These are phyloP conservation scores for Prunus mume DNA, from an alignment of 306 rosid genomes.

Conservation along the genomic window DNA sequence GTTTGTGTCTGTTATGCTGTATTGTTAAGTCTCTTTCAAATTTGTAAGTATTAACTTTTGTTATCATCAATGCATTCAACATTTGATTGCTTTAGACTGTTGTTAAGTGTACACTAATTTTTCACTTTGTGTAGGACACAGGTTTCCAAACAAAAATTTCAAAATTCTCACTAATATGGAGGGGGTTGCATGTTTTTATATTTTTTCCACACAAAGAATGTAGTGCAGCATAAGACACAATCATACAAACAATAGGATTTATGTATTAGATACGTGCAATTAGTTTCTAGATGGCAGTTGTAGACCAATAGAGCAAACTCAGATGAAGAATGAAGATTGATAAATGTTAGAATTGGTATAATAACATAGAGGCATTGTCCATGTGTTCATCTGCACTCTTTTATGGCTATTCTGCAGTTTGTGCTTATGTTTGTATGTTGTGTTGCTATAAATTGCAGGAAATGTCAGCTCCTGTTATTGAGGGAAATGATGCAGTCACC, in stretches of 20 bases:
- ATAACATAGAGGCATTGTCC: not conserved
- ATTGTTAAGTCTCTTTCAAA: slow-evolving; percentile 12
- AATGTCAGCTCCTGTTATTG: slow-evolving; percentile 63
- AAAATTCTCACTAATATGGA: not conserved
- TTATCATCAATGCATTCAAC: not conserved
- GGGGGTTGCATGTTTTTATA: not conserved
- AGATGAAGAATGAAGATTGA: not conserved
- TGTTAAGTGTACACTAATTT: not conserved
- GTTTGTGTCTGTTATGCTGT: slow-evolving; percentile 17
- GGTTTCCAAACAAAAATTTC: not conserved
- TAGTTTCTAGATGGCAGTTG: not conserved
- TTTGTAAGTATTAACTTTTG: not conserved
- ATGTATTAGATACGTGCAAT: too few species aligned
- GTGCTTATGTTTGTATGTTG: slow-evolving; percentile 2
- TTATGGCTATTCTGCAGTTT: not conserved
- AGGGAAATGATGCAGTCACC: slow-evolving; percentile 78
- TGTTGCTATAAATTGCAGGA: slow-evolving; percentile 56
- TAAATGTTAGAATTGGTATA: not conserved
- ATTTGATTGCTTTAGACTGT: not conserved
- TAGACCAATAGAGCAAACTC: not conserved
- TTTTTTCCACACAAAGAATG: not conserved
- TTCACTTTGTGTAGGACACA: not conserved
- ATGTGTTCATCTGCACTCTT: not conserved
- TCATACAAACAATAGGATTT: not conserved
- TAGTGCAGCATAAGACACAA: not conserved